Evolutionary conservation across 257 asterid genomes (phyloP).

Genomic region (Coffea canephora): DNA sequence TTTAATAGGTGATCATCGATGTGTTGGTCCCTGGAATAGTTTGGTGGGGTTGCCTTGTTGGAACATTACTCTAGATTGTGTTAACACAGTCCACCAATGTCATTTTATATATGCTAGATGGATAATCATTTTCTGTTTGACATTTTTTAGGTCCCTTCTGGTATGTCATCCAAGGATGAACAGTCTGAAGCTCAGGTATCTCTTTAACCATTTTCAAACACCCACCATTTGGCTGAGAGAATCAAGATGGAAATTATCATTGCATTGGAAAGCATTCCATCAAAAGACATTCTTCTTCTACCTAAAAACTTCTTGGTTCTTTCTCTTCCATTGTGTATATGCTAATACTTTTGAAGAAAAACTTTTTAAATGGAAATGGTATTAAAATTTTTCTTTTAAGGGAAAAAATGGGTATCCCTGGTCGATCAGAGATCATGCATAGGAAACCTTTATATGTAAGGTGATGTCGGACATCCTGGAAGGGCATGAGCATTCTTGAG

Average conservation of each 20-base stretch:
- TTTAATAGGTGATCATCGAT: not conserved
- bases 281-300: not conserved
- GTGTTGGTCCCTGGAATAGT: not conserved
- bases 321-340: not conserved
- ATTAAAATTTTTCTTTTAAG: not conserved
- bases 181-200: slow-evolving; percentile 57
- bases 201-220: not conserved
- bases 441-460: not conserved
- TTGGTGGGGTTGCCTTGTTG: not conserved
- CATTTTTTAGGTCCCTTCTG: slow-evolving; percentile 68
- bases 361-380: not conserved
- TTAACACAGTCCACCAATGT: not conserved
- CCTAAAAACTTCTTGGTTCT: not conserved
- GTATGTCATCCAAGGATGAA: slow-evolving; percentile 58
- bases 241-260: not conserved
- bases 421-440: not conserved
- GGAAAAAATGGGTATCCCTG: not conserved
- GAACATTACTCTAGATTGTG: too few relatives aligned
- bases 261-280: not conserved
- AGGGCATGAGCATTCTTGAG: not conserved
- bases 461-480: not conserved
- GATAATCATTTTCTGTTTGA: slow-evolving; percentile 17
- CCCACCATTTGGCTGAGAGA: not conserved
- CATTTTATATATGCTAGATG: not conserved
- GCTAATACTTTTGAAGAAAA: not conserved